These are phyloP conservation scores for Tolypocladium sp. DNA, from an alignment of 2,329 filamentous ascomycete genomes.

Conservation along the genomic window DNA sequence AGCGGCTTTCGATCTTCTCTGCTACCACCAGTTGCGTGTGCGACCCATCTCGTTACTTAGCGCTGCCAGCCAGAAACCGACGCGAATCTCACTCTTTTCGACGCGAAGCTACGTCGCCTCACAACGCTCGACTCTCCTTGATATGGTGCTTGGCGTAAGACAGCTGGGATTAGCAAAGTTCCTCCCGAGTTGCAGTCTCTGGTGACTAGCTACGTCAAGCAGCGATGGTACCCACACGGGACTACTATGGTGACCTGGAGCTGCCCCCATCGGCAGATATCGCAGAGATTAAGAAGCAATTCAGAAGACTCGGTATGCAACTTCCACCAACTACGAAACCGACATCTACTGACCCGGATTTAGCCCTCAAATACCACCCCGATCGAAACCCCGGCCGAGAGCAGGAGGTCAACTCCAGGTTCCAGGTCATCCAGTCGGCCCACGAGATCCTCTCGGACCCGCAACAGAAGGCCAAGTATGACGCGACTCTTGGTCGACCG, in stretches of 20 bases:
- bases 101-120: background rate
- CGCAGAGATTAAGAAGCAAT: constrained; percentile 77
- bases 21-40: too few species aligned
- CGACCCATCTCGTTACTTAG: too few species aligned
- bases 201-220: background rate
- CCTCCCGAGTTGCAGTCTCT: background rate
- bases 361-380: constrained; percentile 78
- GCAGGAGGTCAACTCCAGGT: constrained; percentile 68
- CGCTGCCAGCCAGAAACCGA: background rate
- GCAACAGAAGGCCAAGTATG: constrained; percentile 41
- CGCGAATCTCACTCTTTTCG: background rate
- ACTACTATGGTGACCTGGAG: constrained; percentile 82
- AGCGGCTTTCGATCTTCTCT: background rate
- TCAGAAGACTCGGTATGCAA: constrained; percentile 64
- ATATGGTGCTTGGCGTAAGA: constrained; percentile 7
- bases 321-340: background rate
- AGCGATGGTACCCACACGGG: constrained; percentile 40
- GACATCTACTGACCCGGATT: constrained; percentile 12
- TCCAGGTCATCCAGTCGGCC: constrained; percentile 78
- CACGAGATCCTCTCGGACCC: constrained; percentile 61
- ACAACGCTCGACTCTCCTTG: background rate
- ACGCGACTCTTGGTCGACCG: constrained; percentile 31
- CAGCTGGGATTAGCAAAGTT: background rate
- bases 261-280: constrained; percentile 57
- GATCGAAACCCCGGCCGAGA: constrained; percentile 83